Evolutionary conservation across 129 eudicot genomes (phyloP), one percentile per base, ranked within the genome.

Genomic region (Saposhnikovia divaricata): DNA sequence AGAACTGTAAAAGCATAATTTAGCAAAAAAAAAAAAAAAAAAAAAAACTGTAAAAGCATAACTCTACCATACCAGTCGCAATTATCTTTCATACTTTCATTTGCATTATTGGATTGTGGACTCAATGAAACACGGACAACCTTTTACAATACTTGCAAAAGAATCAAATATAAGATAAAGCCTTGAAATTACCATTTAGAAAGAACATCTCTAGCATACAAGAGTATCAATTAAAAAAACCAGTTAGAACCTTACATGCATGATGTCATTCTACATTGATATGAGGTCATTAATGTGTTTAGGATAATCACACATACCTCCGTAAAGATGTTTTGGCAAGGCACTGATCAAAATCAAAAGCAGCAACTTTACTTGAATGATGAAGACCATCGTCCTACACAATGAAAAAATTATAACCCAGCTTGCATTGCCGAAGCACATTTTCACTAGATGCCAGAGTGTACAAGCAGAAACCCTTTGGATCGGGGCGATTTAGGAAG

Each of bases 311-410:
- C 19, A 55, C 73, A 84, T 86, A 91, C 98, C 89, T 92, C 84
- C 82, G 88, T 79, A 95, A 91, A 31, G 96, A 89, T 23, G 97
- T 95, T 61, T 92, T 95, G 69, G 91, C 98, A 80, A 95, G 97
- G 78, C 98, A 95, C 74, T 97, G 97, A 87, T 95, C 98, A 89
- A 95, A 95, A 89, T 95, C 98, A 84, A 95, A 95, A 53, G 98
- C 98, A 45, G 98, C 98, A 85, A 95, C 85, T 85, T 92, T 92
- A 5, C 77, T 82, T 50, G 97, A 92, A 85, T 90, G 97, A 2
- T 79, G 87, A 83, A 92, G 94, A 18, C 91, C 96, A 27, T 95
- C 97, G 81, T 87, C 96, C 98, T 94, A 75, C 81, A 85, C 61
- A 50, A 55, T 79, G 59, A 78, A 11, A 82, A 28, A 46, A 21